Percentiles rank a stretch among this genome's conserved stretches.
Conservation (phyloP, 2,329 filamentous ascomycete genomes). For the Aspergillus fumigatus region DNA sequence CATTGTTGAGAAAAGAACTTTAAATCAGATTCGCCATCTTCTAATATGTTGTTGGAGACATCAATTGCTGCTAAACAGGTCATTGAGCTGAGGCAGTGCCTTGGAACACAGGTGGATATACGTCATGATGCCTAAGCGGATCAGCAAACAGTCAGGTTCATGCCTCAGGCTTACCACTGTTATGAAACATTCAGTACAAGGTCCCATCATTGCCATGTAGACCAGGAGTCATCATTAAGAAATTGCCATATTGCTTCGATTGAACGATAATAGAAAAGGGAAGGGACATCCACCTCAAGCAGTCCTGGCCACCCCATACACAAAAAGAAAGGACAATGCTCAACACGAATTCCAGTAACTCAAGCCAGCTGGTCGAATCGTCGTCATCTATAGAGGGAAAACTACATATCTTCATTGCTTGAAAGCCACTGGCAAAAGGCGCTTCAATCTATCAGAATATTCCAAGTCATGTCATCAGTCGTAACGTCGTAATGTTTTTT, state of each 20-base stretch:
- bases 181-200: neutral
- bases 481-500: constrained; percentile 18
- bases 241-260: neutral
- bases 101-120: neutral
- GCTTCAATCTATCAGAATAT: constrained; percentile 18
- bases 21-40: neutral
- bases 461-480: constrained; percentile 23
- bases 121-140: constrained; percentile 11
- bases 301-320: neutral
- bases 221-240: neutral
- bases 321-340: neutral
- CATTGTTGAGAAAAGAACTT: neutral
- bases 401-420: neutral
- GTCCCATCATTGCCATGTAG: neutral
- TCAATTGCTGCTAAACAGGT: neutral
- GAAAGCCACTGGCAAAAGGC: neutral
- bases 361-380: neutral
- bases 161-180: neutral
- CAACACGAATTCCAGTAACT: neutral
- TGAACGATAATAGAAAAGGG: neutral
- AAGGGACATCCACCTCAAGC: neutral
- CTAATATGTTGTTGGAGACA: neutral
- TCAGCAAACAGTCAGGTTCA: constrained; percentile 10
- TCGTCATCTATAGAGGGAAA: neutral
- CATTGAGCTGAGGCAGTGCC: neutral